Base-by-base conservation (phyloP, 1,284 basidiomycete genomes). In the Malassezia cuniculi region DNA sequence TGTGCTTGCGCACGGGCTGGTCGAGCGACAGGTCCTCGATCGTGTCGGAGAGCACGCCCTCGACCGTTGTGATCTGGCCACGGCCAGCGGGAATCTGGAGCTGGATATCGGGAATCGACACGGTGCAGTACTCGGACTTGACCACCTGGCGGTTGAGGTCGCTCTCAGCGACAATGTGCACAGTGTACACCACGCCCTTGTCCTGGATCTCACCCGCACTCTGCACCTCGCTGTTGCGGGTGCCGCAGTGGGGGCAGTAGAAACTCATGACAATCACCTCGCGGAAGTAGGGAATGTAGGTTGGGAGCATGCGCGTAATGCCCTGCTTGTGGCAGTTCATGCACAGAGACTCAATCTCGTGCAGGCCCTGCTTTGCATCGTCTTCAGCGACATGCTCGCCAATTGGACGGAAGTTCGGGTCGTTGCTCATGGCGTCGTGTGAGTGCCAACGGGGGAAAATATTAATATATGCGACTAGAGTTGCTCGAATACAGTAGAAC, bases 221-320 rank as follows among this genome's bases (percentile, higher is more conserved):
- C 63, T 95, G 87, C 33, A 94, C 82, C 70, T 97, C 90, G 62
- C 89, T 97, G 70, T 99, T 95, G 28, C 76, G 69, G 56, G 76
- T 72, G 15, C 86, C 87, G 59, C 93, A 99, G 66, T 87, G 80
- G 39, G 90, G 83, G 68, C 93, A 99, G 43, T 78, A 76, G 73
- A 99, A 99, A 29, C 85, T 89, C 76, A 89, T 86, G 44, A 97
- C 78, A 56, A 99, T 83, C 40, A 97, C 81, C 69, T 99, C 85
- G 41, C 78, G 76, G 72, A 97, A 97, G 72, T 82, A 97, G 0
- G 93, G 93, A 43, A 99, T 97, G 14, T 81, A 80, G 2, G 90
- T 97, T 40, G 97, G 74, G 51, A 99, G 77, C 62, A 99, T 71
- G 33, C 87, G 74, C 1, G 93, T 97, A n/a, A 74, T 73, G 22